phyloP scores from a whole-genome alignment of 2,329 filamentous ascomycete species.

The Penicillium decumbens region DNA sequence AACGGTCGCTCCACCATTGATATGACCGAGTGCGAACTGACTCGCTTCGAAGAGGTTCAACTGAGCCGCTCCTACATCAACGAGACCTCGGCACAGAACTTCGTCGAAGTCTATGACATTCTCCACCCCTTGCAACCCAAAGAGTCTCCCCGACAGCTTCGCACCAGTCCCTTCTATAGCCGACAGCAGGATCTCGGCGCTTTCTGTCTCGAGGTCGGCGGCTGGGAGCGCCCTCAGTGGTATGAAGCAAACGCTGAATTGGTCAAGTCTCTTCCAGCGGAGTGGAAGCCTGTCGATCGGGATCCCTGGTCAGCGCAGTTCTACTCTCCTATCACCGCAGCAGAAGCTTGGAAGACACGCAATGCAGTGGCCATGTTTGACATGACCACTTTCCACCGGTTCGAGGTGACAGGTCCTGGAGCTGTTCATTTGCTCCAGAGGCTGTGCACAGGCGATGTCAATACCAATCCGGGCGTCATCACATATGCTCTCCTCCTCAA shows the following conservation, averaged over 20 bases:
- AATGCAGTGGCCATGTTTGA: conserved; percentile 61
- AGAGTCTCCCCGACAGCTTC: conserved; percentile 55
- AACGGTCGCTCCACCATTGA: conserved; percentile 54
- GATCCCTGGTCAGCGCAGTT: conserved; percentile 57
- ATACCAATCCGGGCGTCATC: conserved; percentile 47
- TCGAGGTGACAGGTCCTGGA: conserved; percentile 57
- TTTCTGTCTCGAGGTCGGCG: conserved; percentile 56
- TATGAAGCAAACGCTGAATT: conserved; percentile 55
- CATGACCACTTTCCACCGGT: conserved; percentile 56
- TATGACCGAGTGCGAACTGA: conserved; percentile 56
- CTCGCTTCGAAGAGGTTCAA: conserved; percentile 60
- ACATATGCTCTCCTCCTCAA: conserved; percentile 57
- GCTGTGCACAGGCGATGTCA: conserved; percentile 39
- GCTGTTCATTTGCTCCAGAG: conserved; percentile 53
- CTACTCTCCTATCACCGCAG: conserved; percentile 56
- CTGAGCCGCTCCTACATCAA: conserved; percentile 52
- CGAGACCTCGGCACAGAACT: conserved; percentile 59
- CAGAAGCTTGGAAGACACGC: conserved; percentile 61
- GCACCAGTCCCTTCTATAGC: conserved; percentile 55
- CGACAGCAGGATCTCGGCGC: conserved; percentile 50
- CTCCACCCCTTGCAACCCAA: conserved; percentile 57
- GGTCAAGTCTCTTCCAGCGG: conserved; percentile 48
- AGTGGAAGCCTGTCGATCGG: conserved; percentile 53
- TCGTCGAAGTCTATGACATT: conserved; percentile 62
- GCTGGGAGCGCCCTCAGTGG: conserved; percentile 62